phyloP scores from a whole-genome alignment of 73 alveolate species.

The Symbiodinium pilosum region DNA sequence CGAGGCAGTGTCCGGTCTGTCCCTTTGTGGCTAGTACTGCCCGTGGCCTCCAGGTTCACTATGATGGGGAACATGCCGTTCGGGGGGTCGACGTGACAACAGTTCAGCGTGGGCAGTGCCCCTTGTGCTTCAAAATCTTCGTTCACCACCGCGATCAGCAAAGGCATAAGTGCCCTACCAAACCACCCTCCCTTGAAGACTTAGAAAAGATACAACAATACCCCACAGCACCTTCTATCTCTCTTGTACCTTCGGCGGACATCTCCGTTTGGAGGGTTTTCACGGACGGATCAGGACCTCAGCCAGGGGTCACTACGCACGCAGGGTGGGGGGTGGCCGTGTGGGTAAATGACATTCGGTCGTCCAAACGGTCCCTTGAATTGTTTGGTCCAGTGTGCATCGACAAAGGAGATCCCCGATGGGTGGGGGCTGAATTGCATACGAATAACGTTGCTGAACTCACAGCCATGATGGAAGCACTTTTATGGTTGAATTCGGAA shows the following conservation, averaged over 20 bases:
- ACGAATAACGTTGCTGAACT: slow-evolving; percentile 23
- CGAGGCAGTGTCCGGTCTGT: background rate
- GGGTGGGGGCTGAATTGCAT: background rate
- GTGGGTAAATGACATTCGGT: background rate
- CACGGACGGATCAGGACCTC: slow-evolving; percentile 25
- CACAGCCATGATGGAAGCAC: slow-evolving; percentile 34
- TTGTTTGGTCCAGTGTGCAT: background rate
- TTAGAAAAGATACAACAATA: background rate
- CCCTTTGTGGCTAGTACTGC: background rate
- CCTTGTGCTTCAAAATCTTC: background rate
- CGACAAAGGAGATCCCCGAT: background rate
- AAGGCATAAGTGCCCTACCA: slow-evolving; percentile 10
- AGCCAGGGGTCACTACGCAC: background rate
- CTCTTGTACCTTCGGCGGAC: background rate
- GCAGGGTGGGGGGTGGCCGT: slow-evolving; percentile 47
- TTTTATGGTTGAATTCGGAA: background rate
- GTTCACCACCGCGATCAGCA: background rate
- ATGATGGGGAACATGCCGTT: background rate
- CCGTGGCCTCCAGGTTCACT: background rate
- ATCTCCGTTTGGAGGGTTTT: background rate
- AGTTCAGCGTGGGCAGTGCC: background rate
- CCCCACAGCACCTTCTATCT: background rate
- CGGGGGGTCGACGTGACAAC: background rate
- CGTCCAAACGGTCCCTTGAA: background rate
- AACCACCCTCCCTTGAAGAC: background rate